A percentile compares a stretch with the other conserved stretches of the same genome.
Conservation (phyloP, 148 eudicot genomes). For the Fagopyrum homotropicum region DNA sequence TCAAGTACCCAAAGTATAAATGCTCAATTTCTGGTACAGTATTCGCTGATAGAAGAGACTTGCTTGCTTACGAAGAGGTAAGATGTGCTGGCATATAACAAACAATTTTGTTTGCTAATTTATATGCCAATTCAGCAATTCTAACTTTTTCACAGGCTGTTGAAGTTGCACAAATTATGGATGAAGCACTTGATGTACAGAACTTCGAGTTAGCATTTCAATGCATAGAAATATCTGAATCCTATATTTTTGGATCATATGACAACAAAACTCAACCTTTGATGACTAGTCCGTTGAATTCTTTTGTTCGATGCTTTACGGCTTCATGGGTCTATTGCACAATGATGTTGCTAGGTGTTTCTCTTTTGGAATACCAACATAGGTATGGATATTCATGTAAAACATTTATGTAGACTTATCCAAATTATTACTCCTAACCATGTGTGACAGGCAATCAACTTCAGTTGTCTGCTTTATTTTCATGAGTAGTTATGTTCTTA, state of each 20-base stretch:
- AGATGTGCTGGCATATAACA: constrained; percentile 12
- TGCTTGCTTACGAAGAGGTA: constrained; percentile 95
- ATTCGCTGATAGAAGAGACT: constrained; percentile 44
- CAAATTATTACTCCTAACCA: background rate
- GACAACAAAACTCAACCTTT: constrained; percentile 20
- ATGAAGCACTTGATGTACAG: constrained; percentile 68
- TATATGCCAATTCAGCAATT: background rate
- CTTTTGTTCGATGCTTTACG: constrained; percentile 59
- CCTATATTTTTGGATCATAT: constrained; percentile 35
- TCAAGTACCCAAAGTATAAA: constrained; percentile 74
- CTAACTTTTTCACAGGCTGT: constrained; percentile 45
- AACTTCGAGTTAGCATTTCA: constrained; percentile 39
- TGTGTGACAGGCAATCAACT: background rate
- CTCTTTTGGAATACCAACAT: constrained; percentile 67
- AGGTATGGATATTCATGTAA: constrained; percentile 32
- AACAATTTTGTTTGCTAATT: constrained; percentile 16
- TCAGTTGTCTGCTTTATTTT: background rate
- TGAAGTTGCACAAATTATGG: constrained; percentile 86
- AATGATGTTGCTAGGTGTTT: constrained; percentile 69
- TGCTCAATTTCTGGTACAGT: constrained; percentile 49
- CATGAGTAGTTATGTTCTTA: background rate
- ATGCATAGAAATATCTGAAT: constrained; percentile 58
- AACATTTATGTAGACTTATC: background rate
- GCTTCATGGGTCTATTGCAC: constrained; percentile 85
- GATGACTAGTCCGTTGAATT: constrained; percentile 23